A percentile compares a stretch with the other conserved stretches of the same genome.
These are phyloP conservation scores for Saccharomyces pastorianus DNA, from an alignment of 1,139 yeast genomes.

Conservation along the genomic window DNA sequence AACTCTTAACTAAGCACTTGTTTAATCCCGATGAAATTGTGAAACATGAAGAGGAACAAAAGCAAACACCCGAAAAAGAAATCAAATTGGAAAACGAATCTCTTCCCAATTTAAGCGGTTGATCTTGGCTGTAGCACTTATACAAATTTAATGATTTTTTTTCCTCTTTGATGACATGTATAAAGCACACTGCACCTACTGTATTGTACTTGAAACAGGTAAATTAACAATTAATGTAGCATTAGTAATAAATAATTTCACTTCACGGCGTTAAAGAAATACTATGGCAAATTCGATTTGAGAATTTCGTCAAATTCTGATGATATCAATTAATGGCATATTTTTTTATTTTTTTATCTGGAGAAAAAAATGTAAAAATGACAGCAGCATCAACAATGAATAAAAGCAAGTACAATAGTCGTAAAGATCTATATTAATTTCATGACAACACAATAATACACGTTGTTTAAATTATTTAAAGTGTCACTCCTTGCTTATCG, in stretches of 20 bases:
- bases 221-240: background rate
- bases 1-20: slow-evolving; percentile 48
- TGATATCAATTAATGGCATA: background rate
- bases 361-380: background rate
- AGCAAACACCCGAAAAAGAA: background rate
- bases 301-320: background rate
- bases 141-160: background rate
- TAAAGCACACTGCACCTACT: background rate
- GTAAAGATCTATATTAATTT: background rate
- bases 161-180: background rate
- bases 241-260: background rate
- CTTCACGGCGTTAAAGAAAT: background rate
- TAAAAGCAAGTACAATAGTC: background rate
- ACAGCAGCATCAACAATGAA: background rate
- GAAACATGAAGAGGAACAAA: slow-evolving; percentile 34
- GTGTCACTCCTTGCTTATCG: background rate
- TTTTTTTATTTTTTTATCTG: background rate
- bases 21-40: slow-evolving; percentile 25
- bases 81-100: background rate
- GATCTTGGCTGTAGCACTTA: background rate
- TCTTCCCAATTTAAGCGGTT: background rate
- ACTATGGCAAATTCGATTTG: background rate
- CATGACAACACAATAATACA: background rate
- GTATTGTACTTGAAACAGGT: background rate
- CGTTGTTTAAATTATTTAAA: background rate